Percentiles rank a stretch among this genome's conserved stretches.
phyloP scores from a whole-genome alignment of 345 rosid species.

The Fremontodendron californicum region DNA sequence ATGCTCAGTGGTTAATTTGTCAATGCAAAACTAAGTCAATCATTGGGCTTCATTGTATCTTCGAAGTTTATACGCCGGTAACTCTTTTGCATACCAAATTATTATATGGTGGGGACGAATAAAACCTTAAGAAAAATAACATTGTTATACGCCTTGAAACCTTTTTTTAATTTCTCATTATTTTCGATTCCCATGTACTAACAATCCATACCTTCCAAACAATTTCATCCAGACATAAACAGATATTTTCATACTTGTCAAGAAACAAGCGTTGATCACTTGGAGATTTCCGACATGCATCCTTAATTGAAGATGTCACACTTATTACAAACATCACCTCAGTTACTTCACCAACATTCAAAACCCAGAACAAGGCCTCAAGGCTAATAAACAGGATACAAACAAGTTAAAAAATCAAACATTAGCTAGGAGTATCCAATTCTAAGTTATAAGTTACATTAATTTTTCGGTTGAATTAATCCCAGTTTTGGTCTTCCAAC shows the following conservation, averaged over 20 bases:
- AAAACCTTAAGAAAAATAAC: too few relatives aligned
- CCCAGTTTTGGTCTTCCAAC: conserved; percentile 79
- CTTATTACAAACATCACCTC: not conserved
- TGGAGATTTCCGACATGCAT: not conserved
- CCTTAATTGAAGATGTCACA: not conserved
- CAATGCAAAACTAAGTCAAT: too few relatives aligned
- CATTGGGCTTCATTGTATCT: too few relatives aligned
- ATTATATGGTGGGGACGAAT: too few relatives aligned
- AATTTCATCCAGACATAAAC: not conserved
- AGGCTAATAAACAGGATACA: not conserved
- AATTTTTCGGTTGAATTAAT: conserved; percentile 70
- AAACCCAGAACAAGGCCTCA: too few relatives aligned
- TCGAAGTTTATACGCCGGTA: too few relatives aligned
- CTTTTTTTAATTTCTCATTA: too few relatives aligned
- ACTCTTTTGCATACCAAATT: too few relatives aligned
- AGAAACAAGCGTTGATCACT: not conserved
- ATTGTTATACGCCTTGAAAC: too few relatives aligned
- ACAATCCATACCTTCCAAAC: not conserved
- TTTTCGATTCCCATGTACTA: too few relatives aligned
- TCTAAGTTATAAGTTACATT: conserved; percentile 21
- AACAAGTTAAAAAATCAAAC: not conserved
- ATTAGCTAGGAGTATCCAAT: too few relatives aligned
- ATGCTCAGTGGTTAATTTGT: too few relatives aligned
- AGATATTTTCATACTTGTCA: not conserved
- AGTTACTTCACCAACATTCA: not conserved